A percentile compares a stretch with the other conserved stretches of the same genome.
Evolutionary conservation across 257 asterid species (phyloP).

Genomic region (Ehretia macrophylla): DNA sequence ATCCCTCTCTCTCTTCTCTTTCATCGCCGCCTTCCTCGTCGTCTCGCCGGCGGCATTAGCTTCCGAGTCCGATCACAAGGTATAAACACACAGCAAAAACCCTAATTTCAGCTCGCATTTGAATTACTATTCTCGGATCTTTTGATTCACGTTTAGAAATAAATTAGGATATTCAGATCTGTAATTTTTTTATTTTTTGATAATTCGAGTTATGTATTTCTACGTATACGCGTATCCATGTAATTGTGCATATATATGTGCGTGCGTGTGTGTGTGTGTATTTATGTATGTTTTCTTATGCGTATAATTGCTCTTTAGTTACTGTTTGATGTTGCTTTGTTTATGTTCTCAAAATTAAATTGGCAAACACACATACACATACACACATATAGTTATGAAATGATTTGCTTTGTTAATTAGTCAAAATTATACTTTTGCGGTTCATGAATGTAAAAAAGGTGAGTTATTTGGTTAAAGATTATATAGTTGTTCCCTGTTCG

Average conservation of each 20-base stretch:
- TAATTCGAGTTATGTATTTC: background rate
- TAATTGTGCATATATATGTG: background rate
- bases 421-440: background rate
- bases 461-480: background rate
- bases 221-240: background rate
- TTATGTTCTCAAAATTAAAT: no score
- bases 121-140: constrained; percentile 10
- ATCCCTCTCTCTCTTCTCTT: constrained; percentile 17
- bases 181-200: background rate
- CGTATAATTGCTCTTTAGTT: background rate
- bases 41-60: constrained; percentile 33
- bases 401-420: background rate
- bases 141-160: background rate
- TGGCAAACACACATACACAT: background rate
- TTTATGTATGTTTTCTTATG: no score
- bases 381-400: no score
- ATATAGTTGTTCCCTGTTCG: background rate
- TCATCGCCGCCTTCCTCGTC: constrained; percentile 19
- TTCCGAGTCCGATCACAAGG: constrained; percentile 51
- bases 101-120: constrained; percentile 25
- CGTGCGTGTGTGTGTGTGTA: no score
- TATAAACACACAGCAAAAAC: constrained; percentile 12
- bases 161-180: constrained; percentile 9
- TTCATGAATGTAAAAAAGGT: background rate
- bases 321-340: background rate